These are phyloP conservation scores for Podila epigama DNA, from an alignment of 192 early-diverging fungal species.

Conservation along the genomic window DNA sequence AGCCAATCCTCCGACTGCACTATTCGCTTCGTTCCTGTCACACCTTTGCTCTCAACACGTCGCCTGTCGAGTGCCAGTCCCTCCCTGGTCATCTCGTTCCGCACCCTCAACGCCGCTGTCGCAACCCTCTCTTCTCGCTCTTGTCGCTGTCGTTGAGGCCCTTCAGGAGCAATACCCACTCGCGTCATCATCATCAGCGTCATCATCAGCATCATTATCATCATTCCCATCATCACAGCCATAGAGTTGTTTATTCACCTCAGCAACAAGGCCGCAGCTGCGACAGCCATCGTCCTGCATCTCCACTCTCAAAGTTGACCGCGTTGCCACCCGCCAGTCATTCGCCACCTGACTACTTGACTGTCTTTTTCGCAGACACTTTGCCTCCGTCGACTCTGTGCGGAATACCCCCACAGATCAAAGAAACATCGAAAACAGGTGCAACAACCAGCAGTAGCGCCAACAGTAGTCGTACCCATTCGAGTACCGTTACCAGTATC, in stretches of 20 bases:
- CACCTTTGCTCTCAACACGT: slow-evolving; percentile 34
- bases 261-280: too few relatives aligned
- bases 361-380: slow-evolving; percentile 41
- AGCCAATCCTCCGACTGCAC: background rate
- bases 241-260: too few relatives aligned
- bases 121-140: background rate
- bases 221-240: too few relatives aligned
- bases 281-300: too few relatives aligned
- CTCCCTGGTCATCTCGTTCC: slow-evolving; percentile 23
- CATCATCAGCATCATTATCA: too few relatives aligned
- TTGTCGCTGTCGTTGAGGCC: background rate
- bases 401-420: background rate
- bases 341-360: slow-evolving; percentile 44
- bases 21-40: background rate
- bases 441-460: too few relatives aligned
- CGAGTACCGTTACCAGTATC: background rate
- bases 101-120: background rate
- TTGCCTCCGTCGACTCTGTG: background rate
- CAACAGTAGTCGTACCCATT: background rate
- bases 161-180: background rate
- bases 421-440: background rate
- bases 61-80: slow-evolving; percentile 44
- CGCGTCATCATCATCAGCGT: background rate
- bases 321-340: background rate
- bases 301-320: background rate